Percentiles rank a stretch among this genome's conserved stretches.
phyloP scores from a whole-genome alignment of 768 basidiomycete species.

The Amylocystis lapponica region DNA sequence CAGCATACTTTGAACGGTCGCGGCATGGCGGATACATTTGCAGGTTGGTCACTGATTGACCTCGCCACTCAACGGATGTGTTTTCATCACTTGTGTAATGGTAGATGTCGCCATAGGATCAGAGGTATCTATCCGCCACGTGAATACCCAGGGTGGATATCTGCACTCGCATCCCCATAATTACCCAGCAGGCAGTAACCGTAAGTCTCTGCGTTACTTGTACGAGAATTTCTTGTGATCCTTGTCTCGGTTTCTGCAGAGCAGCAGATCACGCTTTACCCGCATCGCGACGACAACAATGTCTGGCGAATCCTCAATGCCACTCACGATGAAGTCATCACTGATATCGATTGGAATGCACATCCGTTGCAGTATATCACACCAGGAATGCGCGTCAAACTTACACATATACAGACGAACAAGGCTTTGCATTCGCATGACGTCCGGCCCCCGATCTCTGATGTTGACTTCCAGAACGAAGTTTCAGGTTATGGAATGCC shows the following conservation, averaged over 20 bases:
- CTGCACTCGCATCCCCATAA: slow-evolving; percentile 90
- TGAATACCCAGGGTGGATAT: slow-evolving; percentile 99
- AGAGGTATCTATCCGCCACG: slow-evolving; percentile 74
- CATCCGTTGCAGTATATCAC: slow-evolving; percentile 58
- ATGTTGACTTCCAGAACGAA: slow-evolving; percentile 99
- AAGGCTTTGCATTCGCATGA: slow-evolving; percentile 96
- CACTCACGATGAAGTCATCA: slow-evolving; percentile 36
- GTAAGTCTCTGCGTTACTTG: slow-evolving; percentile 38
- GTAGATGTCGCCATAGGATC: slow-evolving; percentile 86
- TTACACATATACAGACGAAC: slow-evolving; percentile 74
- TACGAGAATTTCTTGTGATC: too few species aligned
- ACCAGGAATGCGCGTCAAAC: slow-evolving; percentile 65
- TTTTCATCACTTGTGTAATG: neutral
- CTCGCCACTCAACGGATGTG: too few species aligned
- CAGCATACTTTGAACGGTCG: slow-evolving; percentile 90
- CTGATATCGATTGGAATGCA: slow-evolving; percentile 42
- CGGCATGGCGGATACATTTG: slow-evolving; percentile 89
- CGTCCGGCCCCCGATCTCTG: slow-evolving; percentile 87
- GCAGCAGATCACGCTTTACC: slow-evolving; percentile 98
- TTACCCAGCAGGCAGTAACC: slow-evolving; percentile 87
- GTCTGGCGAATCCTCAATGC: slow-evolving; percentile 83
- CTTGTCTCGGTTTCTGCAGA: too few species aligned
- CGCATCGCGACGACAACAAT: slow-evolving; percentile 97
- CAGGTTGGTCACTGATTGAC: slow-evolving; percentile 45
- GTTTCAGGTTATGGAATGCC: slow-evolving; percentile 91